Conservation (phyloP, 108 stramenopile species). For the Stephanodiscus minutulus region DNA sequence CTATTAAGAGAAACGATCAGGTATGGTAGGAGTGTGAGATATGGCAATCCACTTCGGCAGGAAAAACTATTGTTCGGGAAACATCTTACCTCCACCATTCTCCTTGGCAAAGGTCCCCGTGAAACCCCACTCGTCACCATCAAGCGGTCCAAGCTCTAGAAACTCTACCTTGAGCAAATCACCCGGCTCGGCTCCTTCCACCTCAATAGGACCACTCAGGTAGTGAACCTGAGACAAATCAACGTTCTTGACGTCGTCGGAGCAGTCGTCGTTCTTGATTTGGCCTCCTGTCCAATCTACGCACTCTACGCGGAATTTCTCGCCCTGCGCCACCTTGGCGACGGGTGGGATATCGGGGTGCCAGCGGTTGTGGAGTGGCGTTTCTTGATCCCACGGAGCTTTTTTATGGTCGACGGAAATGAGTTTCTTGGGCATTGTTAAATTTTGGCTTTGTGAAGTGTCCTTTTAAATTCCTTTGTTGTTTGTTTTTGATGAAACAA, state of each 20-base stretch:
- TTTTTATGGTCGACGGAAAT: slow-evolving; percentile 64
- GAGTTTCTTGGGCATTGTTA: slow-evolving; percentile 53
- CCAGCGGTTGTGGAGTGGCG: slow-evolving; percentile 71
- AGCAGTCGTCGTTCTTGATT: slow-evolving; percentile 63
- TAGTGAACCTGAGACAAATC: slow-evolving; percentile 76
- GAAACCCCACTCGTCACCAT: slow-evolving; percentile 73
- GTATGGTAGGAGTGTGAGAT: not conserved
- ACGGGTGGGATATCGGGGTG: slow-evolving; percentile 74
- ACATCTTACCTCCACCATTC: slow-evolving; percentile 59
- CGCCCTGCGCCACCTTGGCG: slow-evolving; percentile 56
- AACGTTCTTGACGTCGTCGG: slow-evolving; percentile 73
- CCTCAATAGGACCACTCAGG: slow-evolving; percentile 59
- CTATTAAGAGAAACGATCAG: not conserved
- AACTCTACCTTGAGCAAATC: slow-evolving; percentile 73
- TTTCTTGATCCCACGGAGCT: slow-evolving; percentile 66
- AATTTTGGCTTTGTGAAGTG: too few relatives aligned
- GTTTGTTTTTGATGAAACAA: too few relatives aligned
- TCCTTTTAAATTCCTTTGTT: too few relatives aligned
- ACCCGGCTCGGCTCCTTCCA: slow-evolving; percentile 59
- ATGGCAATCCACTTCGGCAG: not conserved
- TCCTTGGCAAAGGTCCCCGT: slow-evolving; percentile 74
- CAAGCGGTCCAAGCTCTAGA: slow-evolving; percentile 60
- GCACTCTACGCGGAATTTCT: slow-evolving; percentile 67
- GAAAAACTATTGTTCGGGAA: not conserved
- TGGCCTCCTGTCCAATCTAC: slow-evolving; percentile 79